Evolutionary conservation across 176 grass and related monocot species (phyloP).

Genomic region (Chrysopogon serrulatus): DNA sequence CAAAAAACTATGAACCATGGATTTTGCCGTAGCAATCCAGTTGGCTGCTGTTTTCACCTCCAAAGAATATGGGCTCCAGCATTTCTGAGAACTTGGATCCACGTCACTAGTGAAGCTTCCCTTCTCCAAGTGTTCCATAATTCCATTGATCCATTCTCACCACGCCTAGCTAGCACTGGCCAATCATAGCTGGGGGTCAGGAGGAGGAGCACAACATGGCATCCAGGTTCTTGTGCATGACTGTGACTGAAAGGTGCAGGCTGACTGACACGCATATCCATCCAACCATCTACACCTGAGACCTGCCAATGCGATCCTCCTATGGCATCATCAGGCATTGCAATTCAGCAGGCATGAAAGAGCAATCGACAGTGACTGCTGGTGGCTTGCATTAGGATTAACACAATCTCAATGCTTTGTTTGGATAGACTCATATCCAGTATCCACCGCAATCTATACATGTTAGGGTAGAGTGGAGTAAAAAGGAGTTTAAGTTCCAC

Average conservation of each 20-base stretch:
- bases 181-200: constrained; percentile 2
- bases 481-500: too few species aligned
- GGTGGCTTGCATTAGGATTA: constrained; percentile 9
- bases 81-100: constrained; percentile 24
- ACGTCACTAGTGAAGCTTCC: neutral
- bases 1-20: neutral
- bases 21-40: neutral
- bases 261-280: constrained; percentile 24
- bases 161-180: neutral
- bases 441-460: too few species aligned
- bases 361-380: neutral
- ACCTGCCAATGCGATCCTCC: neutral
- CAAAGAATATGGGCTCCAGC: neutral
- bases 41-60: constrained; percentile 21
- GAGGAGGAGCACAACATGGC: neutral
- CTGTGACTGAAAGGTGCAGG: constrained; percentile 16
- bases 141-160: too few species aligned
- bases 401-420: too few species aligned
- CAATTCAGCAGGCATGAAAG: neutral
- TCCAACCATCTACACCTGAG: neutral
- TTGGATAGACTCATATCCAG: too few species aligned
- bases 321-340: neutral
- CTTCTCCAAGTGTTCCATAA: neutral
- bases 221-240: constrained; percentile 1
- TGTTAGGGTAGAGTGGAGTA: too few species aligned